phyloP scores from a whole-genome alignment of 148 eudicot genomes.

The Camellia sinensis region DNA sequence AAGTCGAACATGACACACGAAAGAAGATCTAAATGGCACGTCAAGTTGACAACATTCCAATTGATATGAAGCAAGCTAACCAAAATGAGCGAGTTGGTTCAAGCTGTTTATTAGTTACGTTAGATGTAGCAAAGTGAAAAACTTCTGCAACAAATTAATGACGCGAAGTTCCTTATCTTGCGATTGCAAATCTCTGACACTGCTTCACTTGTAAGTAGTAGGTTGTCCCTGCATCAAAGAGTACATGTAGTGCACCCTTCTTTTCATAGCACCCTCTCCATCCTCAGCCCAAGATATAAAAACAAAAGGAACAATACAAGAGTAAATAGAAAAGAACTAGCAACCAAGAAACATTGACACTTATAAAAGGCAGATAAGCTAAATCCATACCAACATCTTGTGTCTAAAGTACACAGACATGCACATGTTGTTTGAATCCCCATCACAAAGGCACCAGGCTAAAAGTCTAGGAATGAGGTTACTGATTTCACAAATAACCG shows the following conservation, averaged over 20 bases:
- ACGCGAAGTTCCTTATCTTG: neutral
- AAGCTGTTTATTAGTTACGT: neutral
- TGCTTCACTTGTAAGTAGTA: neutral
- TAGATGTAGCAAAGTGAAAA: neutral
- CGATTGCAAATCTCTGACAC: neutral
- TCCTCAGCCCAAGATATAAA: neutral
- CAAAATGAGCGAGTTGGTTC: neutral
- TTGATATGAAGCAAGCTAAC: neutral
- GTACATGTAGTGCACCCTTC: neutral
- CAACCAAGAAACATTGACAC: neutral
- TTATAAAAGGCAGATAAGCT: neutral
- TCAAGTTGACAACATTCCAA: neutral
- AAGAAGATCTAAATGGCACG: neutral
- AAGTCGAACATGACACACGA: neutral
- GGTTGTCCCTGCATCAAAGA: neutral
- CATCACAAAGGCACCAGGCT: constrained; percentile 46
- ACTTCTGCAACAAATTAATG: neutral
- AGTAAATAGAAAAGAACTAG: neutral
- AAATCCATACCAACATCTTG: constrained; percentile 68
- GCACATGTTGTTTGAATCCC: constrained; percentile 14
- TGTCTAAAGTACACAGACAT: constrained; percentile 68
- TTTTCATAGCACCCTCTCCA: neutral
- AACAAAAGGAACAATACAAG: neutral
- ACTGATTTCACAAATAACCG: constrained; percentile 33
- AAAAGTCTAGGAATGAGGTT: constrained; percentile 51